Percentiles rank a stretch among this genome's conserved stretches.
These are phyloP conservation scores for Metschnikowia anglica DNA, from an alignment of 805 yeast genomes.

Conservation along the genomic window DNA sequence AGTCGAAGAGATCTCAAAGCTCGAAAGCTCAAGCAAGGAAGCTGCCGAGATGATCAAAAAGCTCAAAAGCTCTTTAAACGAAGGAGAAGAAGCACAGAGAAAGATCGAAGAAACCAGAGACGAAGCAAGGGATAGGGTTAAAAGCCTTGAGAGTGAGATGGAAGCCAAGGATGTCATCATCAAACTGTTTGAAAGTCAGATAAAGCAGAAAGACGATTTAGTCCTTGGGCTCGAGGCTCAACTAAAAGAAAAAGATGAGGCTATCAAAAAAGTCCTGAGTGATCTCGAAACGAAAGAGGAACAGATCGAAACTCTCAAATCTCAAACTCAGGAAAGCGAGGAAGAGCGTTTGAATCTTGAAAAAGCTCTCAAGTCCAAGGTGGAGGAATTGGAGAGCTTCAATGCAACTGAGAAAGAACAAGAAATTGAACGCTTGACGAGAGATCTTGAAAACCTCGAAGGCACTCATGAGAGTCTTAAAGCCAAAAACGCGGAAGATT, in stretches of 20 bases:
- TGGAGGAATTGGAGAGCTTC: slow-evolving; percentile 6
- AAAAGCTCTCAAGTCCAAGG: slow-evolving; percentile 3
- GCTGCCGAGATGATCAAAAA: slow-evolving; percentile 3
- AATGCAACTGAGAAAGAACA: slow-evolving; percentile 7
- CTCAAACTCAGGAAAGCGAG: slow-evolving; percentile 5
- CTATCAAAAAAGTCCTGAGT: not conserved
- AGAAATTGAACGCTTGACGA: slow-evolving; percentile 5
- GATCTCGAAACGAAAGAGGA: slow-evolving; percentile 5
- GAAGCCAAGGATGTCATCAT: slow-evolving; percentile 9
- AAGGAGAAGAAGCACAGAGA: slow-evolving; percentile 3
- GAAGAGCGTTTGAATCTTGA: slow-evolving; percentile 3
- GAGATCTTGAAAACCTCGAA: slow-evolving; percentile 4
- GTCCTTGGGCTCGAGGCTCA: slow-evolving; percentile 6
- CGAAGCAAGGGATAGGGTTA: slow-evolving; percentile 4
- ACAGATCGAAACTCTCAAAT: slow-evolving; percentile 12
- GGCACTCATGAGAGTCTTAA: slow-evolving; percentile 3
- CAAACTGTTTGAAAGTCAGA: slow-evolving; percentile 1
- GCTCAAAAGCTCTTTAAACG: slow-evolving; percentile 7
- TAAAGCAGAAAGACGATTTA: not conserved
- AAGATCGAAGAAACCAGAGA: slow-evolving; percentile 1
- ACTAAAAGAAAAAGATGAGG: slow-evolving; percentile 7
- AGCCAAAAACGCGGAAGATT: slow-evolving; percentile 1
- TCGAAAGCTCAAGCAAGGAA: not conserved
- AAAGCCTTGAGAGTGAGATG: slow-evolving; percentile 12
- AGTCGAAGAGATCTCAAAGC: slow-evolving; percentile 2